Evolutionary conservation across 306 rosid species (phyloP).

Genomic region (Lotus japonicus): DNA sequence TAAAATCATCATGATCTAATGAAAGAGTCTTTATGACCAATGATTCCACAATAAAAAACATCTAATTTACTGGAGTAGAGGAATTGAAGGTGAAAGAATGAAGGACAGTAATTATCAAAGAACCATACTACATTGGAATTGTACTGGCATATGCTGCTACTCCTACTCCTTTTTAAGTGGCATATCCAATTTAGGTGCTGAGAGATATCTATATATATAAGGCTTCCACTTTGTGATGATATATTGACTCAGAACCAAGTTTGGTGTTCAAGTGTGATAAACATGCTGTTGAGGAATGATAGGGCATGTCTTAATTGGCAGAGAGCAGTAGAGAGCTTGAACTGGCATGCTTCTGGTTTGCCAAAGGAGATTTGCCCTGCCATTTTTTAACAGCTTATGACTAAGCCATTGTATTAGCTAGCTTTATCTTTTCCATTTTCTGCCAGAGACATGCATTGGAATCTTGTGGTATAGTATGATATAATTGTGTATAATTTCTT

Average conservation of each 20-base stretch:
- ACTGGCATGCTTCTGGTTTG: constrained; percentile 31
- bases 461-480: background rate
- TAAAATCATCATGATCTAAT: background rate
- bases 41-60: background rate
- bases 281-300: constrained; percentile 53
- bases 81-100: constrained; percentile 19
- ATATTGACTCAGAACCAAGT: constrained; percentile 13
- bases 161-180: constrained; percentile 23
- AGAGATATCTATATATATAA: constrained; percentile 18
- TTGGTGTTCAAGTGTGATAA: background rate
- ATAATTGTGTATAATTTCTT: background rate
- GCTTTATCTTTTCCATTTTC: background rate
- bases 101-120: constrained; percentile 25
- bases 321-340: constrained; percentile 17
- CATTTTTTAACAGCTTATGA: constrained; percentile 31
- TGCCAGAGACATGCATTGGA: background rate
- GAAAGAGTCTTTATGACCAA: background rate
- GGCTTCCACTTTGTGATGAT: background rate
- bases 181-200: constrained; percentile 50
- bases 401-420: background rate
- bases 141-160: constrained; percentile 35
- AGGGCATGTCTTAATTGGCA: constrained; percentile 73
- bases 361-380: constrained; percentile 99
- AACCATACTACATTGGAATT: constrained; percentile 31
- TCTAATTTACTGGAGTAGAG: background rate